Evolutionary conservation across 1,139 yeast species (phyloP).

Genomic region (Pichia sp.): DNA sequence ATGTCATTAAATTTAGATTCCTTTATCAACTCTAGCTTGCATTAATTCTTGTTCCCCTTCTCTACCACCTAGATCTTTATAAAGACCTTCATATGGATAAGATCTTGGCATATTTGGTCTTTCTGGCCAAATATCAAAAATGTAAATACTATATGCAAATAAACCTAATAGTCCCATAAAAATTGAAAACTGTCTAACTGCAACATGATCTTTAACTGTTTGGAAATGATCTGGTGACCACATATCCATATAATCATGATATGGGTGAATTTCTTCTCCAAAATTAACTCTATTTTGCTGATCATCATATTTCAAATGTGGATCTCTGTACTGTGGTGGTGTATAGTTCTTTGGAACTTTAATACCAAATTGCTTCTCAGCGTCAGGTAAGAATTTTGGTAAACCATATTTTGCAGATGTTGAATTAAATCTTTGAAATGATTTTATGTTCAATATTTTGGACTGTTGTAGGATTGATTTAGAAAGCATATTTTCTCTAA

Average conservation of each 20-base stretch:
- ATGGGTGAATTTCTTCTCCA: slow-evolving; percentile 63
- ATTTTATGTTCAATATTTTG: neutral
- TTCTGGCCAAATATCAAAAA: slow-evolving; percentile 56
- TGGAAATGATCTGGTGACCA: slow-evolving; percentile 83
- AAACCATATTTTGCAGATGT: slow-evolving; percentile 19
- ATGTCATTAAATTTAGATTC: slow-evolving; percentile 4
- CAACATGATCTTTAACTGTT: slow-evolving; percentile 53
- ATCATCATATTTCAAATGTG: slow-evolving; percentile 70
- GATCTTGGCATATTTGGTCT: slow-evolving; percentile 73
- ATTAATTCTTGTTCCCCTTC: slow-evolving; percentile 39
- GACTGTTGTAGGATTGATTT: slow-evolving; percentile 9
- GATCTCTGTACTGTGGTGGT: slow-evolving; percentile 50
- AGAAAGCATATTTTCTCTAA: slow-evolving; percentile 8
- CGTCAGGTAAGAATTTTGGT: slow-evolving; percentile 28
- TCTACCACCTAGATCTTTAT: slow-evolving; percentile 64
- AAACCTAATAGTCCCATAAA: slow-evolving; percentile 53
- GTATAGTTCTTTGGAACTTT: slow-evolving; percentile 46
- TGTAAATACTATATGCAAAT: slow-evolving; percentile 43
- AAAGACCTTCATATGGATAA: slow-evolving; percentile 70
- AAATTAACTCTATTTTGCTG: slow-evolving; percentile 76
- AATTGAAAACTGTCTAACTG: slow-evolving; percentile 43
- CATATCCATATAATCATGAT: slow-evolving; percentile 70
- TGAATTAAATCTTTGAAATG: slow-evolving; percentile 14
- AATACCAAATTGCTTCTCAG: slow-evolving; percentile 33
- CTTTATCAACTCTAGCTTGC: slow-evolving; percentile 34